Evolutionary conservation across 2,329 filamentous ascomycete species (phyloP).

Genomic region (Colletotrichum zoysiae): DNA sequence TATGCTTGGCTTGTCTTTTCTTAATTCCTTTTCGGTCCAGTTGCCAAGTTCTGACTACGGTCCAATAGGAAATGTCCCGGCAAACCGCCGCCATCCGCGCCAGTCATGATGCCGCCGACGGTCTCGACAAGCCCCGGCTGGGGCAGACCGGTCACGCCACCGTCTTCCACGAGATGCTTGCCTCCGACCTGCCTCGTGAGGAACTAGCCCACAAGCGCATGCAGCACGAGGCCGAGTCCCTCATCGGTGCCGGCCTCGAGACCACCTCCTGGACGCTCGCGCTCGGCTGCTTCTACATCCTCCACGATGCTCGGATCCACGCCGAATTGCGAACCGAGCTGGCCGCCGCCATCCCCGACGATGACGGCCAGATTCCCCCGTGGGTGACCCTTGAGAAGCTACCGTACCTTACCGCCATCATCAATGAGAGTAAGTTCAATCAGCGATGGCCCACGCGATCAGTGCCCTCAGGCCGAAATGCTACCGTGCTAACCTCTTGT

Average conservation of each 20-base stretch:
- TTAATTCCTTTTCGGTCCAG: too few relatives aligned
- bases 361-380: background rate
- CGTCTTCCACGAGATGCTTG: slow-evolving; percentile 50
- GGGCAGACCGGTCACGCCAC: slow-evolving; percentile 42
- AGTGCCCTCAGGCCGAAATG: too few relatives aligned
- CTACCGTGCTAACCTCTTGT: background rate
- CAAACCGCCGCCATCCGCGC: background rate
- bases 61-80: background rate
- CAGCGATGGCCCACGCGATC: too few relatives aligned
- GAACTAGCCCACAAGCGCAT: slow-evolving; percentile 52
- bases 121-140: slow-evolving; percentile 17
- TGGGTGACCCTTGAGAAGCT: slow-evolving; percentile 50
- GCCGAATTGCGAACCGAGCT: slow-evolving; percentile 52
- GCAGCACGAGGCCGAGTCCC: slow-evolving; percentile 49
- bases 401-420: slow-evolving; percentile 54
- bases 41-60: too few relatives aligned
- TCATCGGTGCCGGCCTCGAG: slow-evolving; percentile 54
- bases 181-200: slow-evolving; percentile 47
- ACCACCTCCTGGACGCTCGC: slow-evolving; percentile 53
- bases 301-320: slow-evolving; percentile 49
- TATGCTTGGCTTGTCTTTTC: too few relatives aligned
- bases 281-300: slow-evolving; percentile 52
- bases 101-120: slow-evolving; percentile 20
- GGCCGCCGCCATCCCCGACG: slow-evolving; percentile 15
- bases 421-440: slow-evolving; percentile 47